Evolutionary conservation across 192 early-diverging fungal genomes (phyloP).

Genomic region (Coemansia javaensis): DNA sequence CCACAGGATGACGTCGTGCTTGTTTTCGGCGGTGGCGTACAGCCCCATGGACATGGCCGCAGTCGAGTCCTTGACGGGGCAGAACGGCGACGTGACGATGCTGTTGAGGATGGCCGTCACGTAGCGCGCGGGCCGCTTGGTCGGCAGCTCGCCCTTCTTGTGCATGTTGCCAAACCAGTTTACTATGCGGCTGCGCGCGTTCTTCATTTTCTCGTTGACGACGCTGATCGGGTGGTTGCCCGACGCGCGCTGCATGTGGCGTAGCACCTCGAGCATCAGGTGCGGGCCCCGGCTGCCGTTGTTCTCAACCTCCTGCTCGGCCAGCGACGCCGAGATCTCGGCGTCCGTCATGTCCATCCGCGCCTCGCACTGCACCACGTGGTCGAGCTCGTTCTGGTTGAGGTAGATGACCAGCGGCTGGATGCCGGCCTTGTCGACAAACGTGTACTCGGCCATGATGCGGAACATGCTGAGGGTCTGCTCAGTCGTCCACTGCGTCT

Average conservation of each 20-base stretch:
- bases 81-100: slow-evolving; percentile 24
- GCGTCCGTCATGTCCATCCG: slow-evolving; percentile 12
- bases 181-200: slow-evolving; percentile 36
- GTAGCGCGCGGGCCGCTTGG: slow-evolving; percentile 29
- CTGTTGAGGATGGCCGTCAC: slow-evolving; percentile 32
- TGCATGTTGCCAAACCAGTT: slow-evolving; percentile 41
- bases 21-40: slow-evolving; percentile 14
- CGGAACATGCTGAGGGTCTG: slow-evolving; percentile 32
- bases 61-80: slow-evolving; percentile 4
- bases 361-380: slow-evolving; percentile 27
- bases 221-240: slow-evolving; percentile 20
- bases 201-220: slow-evolving; percentile 47
- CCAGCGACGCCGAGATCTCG: slow-evolving; percentile 20
- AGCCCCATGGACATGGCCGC: not conserved
- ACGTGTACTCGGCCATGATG: slow-evolving; percentile 46
- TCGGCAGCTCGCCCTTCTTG: slow-evolving; percentile 14
- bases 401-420: slow-evolving; percentile 40
- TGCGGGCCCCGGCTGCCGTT: slow-evolving; percentile 27
- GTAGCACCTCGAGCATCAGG: slow-evolving; percentile 25
- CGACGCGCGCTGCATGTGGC: slow-evolving; percentile 35
- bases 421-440: slow-evolving; percentile 35
- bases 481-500: slow-evolving; percentile 34
- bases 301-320: slow-evolving; percentile 15
- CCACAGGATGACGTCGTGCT: slow-evolving; percentile 43
- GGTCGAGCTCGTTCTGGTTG: slow-evolving; percentile 28